Conservation (phyloP, 805 yeast species). For the Metschnikowia proteae region DNA sequence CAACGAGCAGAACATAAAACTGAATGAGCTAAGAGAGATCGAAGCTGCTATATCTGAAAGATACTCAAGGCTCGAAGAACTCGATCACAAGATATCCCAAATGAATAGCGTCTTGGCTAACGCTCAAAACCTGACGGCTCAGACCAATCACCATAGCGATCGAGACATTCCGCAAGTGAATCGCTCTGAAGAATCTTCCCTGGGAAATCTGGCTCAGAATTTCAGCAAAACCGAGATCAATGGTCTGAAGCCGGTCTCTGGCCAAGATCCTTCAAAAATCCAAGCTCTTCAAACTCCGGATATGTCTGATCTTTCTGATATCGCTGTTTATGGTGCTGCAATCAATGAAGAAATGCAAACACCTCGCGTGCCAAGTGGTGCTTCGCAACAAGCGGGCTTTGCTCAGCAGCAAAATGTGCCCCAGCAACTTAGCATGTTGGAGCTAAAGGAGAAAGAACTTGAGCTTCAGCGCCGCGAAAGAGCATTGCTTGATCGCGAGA, state of each 20-base stretch:
- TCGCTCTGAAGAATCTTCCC: neutral
- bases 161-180: neutral
- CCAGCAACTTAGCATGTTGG: neutral
- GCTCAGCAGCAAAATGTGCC: neutral
- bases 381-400: constrained; percentile 4
- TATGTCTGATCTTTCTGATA: constrained; percentile 35
- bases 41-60: constrained; percentile 11
- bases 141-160: neutral
- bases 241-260: neutral
- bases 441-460: constrained; percentile 18
- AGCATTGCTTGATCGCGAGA: constrained; percentile 20
- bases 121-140: neutral
- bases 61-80: neutral
- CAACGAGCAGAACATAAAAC: constrained; percentile 5
- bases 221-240: neutral
- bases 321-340: constrained; percentile 36
- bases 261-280: neutral
- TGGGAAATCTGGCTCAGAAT: neutral
- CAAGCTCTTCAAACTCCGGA: constrained; percentile 18
- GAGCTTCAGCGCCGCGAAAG: constrained; percentile 28
- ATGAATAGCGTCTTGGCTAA: neutral
- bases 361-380: neutral
- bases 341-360: constrained; percentile 27
- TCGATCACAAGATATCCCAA: constrained; percentile 5
- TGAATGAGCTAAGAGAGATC: constrained; percentile 10